Evolutionary conservation across 1,284 basidiomycete genomes (phyloP).

Genomic region (Cryptococcus floricola): DNA sequence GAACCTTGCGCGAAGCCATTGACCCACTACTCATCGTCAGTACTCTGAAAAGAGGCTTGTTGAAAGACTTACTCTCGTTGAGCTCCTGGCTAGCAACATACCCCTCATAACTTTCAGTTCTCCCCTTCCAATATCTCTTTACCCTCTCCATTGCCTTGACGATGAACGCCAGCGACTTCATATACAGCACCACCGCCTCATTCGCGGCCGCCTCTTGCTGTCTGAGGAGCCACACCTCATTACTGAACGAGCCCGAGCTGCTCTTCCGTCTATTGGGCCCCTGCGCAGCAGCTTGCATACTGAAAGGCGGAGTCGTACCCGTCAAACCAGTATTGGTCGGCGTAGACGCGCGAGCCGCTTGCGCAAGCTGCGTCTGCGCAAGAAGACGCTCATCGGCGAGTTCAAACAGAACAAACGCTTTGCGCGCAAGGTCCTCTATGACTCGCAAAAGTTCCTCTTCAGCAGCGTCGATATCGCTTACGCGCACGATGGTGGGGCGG

Average conservation of each 20-base stretch:
- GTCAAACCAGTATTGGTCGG: constrained; percentile 45
- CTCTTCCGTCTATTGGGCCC: constrained; percentile 21
- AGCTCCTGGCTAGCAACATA: constrained; percentile 51
- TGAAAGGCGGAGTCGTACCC: constrained; percentile 45
- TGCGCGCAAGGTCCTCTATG: constrained; percentile 88
- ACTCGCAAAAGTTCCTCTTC: constrained; percentile 72
- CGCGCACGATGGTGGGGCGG: constrained; percentile 33
- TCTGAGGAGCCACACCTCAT: constrained; percentile 56
- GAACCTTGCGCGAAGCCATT: constrained; percentile 57
- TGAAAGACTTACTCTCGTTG: constrained; percentile 52
- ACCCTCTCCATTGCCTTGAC: constrained; percentile 76
- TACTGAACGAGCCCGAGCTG: constrained; percentile 28
- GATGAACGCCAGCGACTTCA: constrained; percentile 87
- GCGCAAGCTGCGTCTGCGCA: constrained; percentile 48
- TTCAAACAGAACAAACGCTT: constrained; percentile 85
- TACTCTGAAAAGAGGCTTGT: not conserved
- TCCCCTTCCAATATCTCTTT: constrained; percentile 49
- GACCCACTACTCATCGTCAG: constrained; percentile 47
- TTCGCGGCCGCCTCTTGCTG: constrained; percentile 70
- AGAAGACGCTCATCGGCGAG: constrained; percentile 91
- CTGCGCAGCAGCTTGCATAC: constrained; percentile 8
- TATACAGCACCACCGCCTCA: constrained; percentile 83
- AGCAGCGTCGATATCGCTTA: constrained; percentile 58
- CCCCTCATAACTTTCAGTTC: constrained; percentile 25
- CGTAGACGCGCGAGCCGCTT: constrained; percentile 7